Evolutionary conservation across 2,329 filamentous ascomycete species (phyloP).

Genomic region (Ilyonectria sp.): DNA sequence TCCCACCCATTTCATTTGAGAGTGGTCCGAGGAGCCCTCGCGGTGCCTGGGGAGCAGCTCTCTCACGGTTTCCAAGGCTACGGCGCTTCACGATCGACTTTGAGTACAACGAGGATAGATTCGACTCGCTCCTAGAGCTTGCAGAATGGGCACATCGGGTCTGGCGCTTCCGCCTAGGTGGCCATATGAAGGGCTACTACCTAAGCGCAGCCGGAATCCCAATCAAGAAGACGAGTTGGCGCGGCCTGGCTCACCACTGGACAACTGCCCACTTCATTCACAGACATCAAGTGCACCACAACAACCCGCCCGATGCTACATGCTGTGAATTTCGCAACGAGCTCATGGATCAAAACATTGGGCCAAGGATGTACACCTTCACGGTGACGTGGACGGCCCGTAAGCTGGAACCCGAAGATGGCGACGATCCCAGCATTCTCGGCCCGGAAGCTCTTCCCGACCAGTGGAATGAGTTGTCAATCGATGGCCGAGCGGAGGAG

Average conservation of each 20-base stretch:
- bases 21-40: slow-evolving; percentile 5
- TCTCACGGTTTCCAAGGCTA: slow-evolving; percentile 25
- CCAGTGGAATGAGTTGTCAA: slow-evolving; percentile 18
- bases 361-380: slow-evolving; percentile 32
- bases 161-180: slow-evolving; percentile 34
- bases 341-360: slow-evolving; percentile 10
- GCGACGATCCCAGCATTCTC: slow-evolving; percentile 7
- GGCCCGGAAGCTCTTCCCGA: slow-evolving; percentile 12
- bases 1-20: slow-evolving; percentile 27
- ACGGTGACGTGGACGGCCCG: slow-evolving; percentile 29
- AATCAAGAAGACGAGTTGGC: slow-evolving; percentile 26
- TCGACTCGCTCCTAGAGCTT: slow-evolving; percentile 11
- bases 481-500: slow-evolving; percentile 7
- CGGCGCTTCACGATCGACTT: slow-evolving; percentile 28
- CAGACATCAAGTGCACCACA: not conserved
- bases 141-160: slow-evolving; percentile 35
- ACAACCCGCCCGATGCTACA: not conserved
- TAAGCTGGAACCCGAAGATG: slow-evolving; percentile 28
- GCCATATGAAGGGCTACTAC: slow-evolving; percentile 33
- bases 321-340: slow-evolving; percentile 14
- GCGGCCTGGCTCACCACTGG: slow-evolving; percentile 22
- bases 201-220: slow-evolving; percentile 27
- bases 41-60: slow-evolving; percentile 24
- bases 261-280: slow-evolving; percentile 9
- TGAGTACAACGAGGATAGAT: slow-evolving; percentile 26